phyloP scores from a whole-genome alignment of 441 rosid genomes.

The Croton setiger region DNA sequence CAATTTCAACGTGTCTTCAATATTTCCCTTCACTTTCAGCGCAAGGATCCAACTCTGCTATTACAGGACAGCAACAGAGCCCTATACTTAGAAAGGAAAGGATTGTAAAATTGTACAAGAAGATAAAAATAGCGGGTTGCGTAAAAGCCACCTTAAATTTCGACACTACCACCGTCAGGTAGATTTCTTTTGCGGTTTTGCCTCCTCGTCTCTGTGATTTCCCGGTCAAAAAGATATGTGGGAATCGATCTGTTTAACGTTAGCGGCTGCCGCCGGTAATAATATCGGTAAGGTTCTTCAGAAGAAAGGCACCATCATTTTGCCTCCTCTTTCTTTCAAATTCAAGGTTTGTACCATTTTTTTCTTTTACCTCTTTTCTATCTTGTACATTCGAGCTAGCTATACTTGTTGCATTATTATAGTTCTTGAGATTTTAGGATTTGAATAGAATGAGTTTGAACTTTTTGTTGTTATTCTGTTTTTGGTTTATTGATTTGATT shows the following conservation, averaged over 20 bases:
- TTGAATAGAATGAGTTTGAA: background rate
- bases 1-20: background rate
- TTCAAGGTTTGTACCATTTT: slow-evolving; percentile 51
- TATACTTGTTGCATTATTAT: background rate
- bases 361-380: slow-evolving; percentile 1
- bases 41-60: background rate
- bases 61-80: background rate
- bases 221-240: slow-evolving; percentile 44
- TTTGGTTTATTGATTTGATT: slow-evolving; percentile 9
- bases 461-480: background rate
- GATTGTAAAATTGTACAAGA: background rate
- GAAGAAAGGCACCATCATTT: slow-evolving; percentile 94
- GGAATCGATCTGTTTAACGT: slow-evolving; percentile 83
- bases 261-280: slow-evolving; percentile 96
- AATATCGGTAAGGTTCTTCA: slow-evolving; percentile 94
- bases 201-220: background rate
- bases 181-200: slow-evolving; percentile 6
- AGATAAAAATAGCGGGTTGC: background rate
- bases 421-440: background rate
- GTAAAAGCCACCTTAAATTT: slow-evolving; percentile 11
- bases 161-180: background rate
- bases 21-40: background rate
- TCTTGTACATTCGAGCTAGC: background rate
- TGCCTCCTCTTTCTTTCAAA: slow-evolving; percentile 97
- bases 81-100: slow-evolving; percentile 6